Evolutionary conservation across 805 yeast species (phyloP), one percentile per base, ranked within the genome.

Genomic region (Ogataea polymorpha): DNA sequence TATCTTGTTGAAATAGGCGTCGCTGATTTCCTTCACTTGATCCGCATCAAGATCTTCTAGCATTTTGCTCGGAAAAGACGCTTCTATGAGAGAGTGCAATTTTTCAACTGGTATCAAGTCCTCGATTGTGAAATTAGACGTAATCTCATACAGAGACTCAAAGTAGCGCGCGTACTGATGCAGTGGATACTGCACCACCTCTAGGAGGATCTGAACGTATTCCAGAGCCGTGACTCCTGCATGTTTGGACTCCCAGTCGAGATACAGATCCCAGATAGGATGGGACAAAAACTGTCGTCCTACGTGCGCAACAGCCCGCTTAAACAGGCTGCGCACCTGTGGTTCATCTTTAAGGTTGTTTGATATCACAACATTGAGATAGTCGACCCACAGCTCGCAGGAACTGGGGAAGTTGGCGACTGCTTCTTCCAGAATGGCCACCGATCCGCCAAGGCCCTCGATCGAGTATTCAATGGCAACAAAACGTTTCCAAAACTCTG

Each of bases 111-210:
- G 49, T 1, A 67, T 59, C 17, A 67, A 42, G 35, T 63, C 67
- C 6, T 51, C 49, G 3, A 66, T 48, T 41, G 66, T 37, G 55
- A 65, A 64, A 23, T 61, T 55, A 36, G 67, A 64, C 45, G 58
- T 55, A 45, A 68, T 47, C 48, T 67, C 67, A 45, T 66, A 53
- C 55, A 78, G 62, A 54, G 70, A 56, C 66, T 68, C 79, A 54
- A 77, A 85, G 59, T 82, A 91, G 48, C 75, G 79, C 0, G 96
- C 82, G 59, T 88, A 90, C 54, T 89, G 95, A 61, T 91, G 91
- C 32, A 91, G 62, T 0, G 98, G 98, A 2, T 86, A 67, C 29
- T 57, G 56, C 28, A 79, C 60, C 33, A 80, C 62, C 43, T 66
- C 64, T 21, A 71, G 51, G 42, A 81, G 71, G 1, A 78, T 53